A percentile compares a stretch with the other conserved stretches of the same genome.
Evolutionary conservation across 2,329 filamentous ascomycete genomes (phyloP).

Genomic region (Macrophomina phaseolina): DNA sequence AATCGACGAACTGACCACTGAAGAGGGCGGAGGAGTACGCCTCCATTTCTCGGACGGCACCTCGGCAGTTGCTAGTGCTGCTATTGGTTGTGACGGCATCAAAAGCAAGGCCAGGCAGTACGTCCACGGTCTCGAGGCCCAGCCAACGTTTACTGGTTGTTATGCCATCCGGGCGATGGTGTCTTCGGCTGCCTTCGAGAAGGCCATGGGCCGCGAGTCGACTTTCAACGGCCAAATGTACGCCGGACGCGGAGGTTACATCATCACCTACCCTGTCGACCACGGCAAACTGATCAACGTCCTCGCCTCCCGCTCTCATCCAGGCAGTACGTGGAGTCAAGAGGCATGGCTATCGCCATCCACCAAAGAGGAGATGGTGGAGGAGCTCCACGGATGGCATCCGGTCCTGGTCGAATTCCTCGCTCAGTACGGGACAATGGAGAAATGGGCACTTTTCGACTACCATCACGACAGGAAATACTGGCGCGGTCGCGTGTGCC

Average conservation of each 20-base stretch:
- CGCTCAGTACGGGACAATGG: slow-evolving; percentile 33
- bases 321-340: slow-evolving; percentile 28
- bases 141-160: slow-evolving; percentile 10
- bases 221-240: slow-evolving; percentile 27
- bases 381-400: slow-evolving; percentile 32
- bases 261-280: slow-evolving; percentile 28
- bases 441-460: slow-evolving; percentile 65
- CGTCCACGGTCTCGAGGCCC: slow-evolving; percentile 12
- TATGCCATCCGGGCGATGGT: slow-evolving; percentile 27
- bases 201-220: slow-evolving; percentile 22
- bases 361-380: slow-evolving; percentile 32
- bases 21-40: slow-evolving; percentile 30
- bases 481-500: slow-evolving; percentile 50
- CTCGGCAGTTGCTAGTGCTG: slow-evolving; percentile 8
- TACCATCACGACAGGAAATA: slow-evolving; percentile 56
- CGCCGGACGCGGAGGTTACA: slow-evolving; percentile 19
- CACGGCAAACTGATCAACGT: slow-evolving; percentile 23
- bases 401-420: slow-evolving; percentile 31
- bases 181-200: slow-evolving; percentile 15
- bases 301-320: slow-evolving; percentile 22
- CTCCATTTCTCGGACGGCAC: slow-evolving; percentile 28
- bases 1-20: slow-evolving; percentile 28
- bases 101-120: slow-evolving; percentile 25
- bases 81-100: slow-evolving; percentile 33
- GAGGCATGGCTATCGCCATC: slow-evolving; percentile 30